Conservation (phyloP, 257 asterid genomes). For the Plectranthus barbatus region DNA sequence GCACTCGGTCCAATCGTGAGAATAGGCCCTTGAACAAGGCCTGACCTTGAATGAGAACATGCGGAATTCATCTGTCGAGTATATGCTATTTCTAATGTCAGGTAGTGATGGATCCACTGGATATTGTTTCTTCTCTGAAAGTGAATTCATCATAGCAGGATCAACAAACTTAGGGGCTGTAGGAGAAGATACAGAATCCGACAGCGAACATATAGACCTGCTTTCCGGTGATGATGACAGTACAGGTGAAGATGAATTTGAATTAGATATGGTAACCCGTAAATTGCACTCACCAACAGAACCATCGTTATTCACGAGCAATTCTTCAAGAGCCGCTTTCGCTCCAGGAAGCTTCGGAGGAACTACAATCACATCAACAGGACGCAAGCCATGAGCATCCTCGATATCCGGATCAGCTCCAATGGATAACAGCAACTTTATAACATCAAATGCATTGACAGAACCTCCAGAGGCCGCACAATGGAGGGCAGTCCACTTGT, state of each 20-base stretch:
- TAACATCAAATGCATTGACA: slow-evolving; percentile 36
- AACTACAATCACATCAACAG: slow-evolving; percentile 53
- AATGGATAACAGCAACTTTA: slow-evolving; percentile 60
- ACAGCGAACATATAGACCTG: slow-evolving; percentile 57
- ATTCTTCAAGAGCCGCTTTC: slow-evolving; percentile 48
- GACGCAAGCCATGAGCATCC: slow-evolving; percentile 55
- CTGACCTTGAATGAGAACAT: slow-evolving; percentile 95
- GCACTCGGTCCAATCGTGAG: slow-evolving; percentile 99
- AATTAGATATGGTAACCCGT: slow-evolving; percentile 27
- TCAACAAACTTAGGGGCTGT: slow-evolving; percentile 32
- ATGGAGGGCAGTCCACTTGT: slow-evolving; percentile 84
- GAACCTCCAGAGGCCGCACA: slow-evolving; percentile 90
- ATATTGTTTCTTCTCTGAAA: slow-evolving; percentile 68
- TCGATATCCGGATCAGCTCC: slow-evolving; percentile 82
- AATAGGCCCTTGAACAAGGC: slow-evolving; percentile 96
- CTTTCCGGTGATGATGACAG: slow-evolving; percentile 61
- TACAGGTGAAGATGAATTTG: slow-evolving; percentile 56
- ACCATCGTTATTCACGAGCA: slow-evolving; percentile 63
- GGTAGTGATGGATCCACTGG: slow-evolving; percentile 93
- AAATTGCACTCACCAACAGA: slow-evolving; percentile 44
- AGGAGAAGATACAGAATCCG: slow-evolving; percentile 45
- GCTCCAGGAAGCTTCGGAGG: slow-evolving; percentile 53
- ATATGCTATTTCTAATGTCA: slow-evolving; percentile 76
- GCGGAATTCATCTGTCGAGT: slow-evolving; percentile 87
- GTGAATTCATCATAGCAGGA: slow-evolving; percentile 27